Evolutionary conservation across 768 basidiomycete genomes (phyloP).

Genomic region (Trametopsis cervina): DNA sequence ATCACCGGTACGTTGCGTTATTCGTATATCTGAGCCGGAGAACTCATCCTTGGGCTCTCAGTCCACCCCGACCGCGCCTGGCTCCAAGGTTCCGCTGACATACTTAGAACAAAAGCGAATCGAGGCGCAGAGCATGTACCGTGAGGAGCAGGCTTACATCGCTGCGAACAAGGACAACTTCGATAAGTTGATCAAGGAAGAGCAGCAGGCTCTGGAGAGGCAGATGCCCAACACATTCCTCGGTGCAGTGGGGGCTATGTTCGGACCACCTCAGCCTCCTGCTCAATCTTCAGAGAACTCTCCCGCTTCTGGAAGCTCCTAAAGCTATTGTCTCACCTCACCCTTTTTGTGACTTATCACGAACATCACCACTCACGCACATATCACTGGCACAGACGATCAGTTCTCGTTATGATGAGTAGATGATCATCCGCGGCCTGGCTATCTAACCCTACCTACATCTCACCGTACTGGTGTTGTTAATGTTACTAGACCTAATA

Average conservation of each 20-base stretch:
- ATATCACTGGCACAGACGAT: neutral
- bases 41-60: neutral
- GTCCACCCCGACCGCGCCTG: neutral
- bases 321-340: neutral
- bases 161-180: conserved; percentile 43
- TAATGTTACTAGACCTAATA: neutral
- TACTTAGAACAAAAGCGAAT: conserved; percentile 46
- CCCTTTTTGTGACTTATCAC: neutral
- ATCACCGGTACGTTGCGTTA: conserved; percentile 22
- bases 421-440: neutral
- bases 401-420: no score
- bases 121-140: conserved; percentile 45
- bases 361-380: neutral
- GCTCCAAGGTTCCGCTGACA: conserved; percentile 30
- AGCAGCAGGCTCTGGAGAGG: conserved; percentile 38
- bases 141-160: conserved; percentile 47
- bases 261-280: conserved; percentile 2
- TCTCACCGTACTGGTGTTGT: neutral
- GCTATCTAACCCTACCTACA: neutral
- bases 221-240: conserved; percentile 41
- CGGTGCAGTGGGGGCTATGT: conserved; percentile 14
- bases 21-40: neutral
- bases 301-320: neutral
- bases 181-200: conserved; percentile 44
- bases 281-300: neutral